These are phyloP conservation scores for Ammopiptanthus mongolicus DNA, from an alignment of 306 rosid genomes.

Conservation along the genomic window DNA sequence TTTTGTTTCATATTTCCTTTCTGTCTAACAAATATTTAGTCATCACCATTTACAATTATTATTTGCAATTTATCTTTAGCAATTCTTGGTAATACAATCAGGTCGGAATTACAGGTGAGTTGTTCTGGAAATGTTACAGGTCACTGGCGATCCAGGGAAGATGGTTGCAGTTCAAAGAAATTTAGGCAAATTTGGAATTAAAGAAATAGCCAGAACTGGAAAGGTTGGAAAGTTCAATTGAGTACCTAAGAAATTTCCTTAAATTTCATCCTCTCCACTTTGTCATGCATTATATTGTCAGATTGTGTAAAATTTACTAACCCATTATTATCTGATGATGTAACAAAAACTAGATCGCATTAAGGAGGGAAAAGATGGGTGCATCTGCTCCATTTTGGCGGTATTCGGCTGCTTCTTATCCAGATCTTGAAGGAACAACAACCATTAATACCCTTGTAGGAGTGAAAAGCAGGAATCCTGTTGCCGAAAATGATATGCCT, in stretches of 20 bases:
- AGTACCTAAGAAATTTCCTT: constrained; percentile 3
- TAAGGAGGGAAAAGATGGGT: constrained; percentile 85
- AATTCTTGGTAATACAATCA: constrained; percentile 4
- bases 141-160: constrained; percentile 90
- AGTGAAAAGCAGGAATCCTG: constrained; percentile 23
- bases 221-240: constrained; percentile 46
- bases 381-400: constrained; percentile 93
- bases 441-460: constrained; percentile 46
- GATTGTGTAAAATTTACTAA: constrained; percentile 18
- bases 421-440: constrained; percentile 62
- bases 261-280: constrained; percentile 3
- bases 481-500: constrained; percentile 34
- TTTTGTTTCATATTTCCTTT: constrained; percentile 11
- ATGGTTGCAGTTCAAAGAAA: constrained; percentile 68
- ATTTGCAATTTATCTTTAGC: not conserved
- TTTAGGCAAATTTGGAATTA: constrained; percentile 72
- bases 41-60: constrained; percentile 1
- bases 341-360: constrained; percentile 54
- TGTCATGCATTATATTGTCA: not conserved
- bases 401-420: constrained; percentile 88
- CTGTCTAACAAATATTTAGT: not conserved
- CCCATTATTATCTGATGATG: constrained; percentile 4
- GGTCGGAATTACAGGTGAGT: not conserved
- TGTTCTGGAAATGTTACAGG: constrained; percentile 40
- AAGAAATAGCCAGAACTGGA: constrained; percentile 88